phyloP scores from a whole-genome alignment of 202 grass and related monocot genomes.

The Brachypodium distachyon region DNA sequence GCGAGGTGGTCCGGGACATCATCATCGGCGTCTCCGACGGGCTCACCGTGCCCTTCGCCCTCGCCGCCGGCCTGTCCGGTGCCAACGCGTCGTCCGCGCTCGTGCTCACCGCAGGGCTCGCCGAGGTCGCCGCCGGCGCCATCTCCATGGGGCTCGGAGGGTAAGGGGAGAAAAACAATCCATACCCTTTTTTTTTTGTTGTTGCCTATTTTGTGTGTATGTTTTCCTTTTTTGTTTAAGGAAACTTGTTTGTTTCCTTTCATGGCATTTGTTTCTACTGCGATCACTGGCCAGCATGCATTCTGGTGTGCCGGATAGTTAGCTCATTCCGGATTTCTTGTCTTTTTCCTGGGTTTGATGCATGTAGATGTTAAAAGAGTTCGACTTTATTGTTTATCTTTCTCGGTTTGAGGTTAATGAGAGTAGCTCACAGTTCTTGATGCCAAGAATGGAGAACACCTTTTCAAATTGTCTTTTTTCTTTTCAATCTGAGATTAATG shows the following conservation, averaged over 20 bases:
- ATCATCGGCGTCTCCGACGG: slow-evolving; percentile 98
- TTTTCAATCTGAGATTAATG: no score
- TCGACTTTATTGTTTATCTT: not conserved
- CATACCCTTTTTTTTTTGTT: no score
- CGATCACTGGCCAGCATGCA: not conserved
- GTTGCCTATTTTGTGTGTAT: not conserved
- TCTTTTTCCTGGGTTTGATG: not conserved
- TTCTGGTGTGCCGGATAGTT: not conserved
- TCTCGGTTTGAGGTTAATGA: not conserved
- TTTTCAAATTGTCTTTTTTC: no score
- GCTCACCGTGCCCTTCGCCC: slow-evolving; percentile 94
- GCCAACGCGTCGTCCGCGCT: slow-evolving; percentile 71
- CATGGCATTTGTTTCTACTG: not conserved
- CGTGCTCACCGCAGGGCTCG: slow-evolving; percentile 84
- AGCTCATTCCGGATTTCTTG: not conserved
- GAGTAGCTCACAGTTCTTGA: not conserved
- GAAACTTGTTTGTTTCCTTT: not conserved
- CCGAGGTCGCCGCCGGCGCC: slow-evolving; percentile 91
- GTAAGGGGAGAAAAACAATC: slow-evolving; percentile 13
- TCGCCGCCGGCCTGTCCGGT: slow-evolving; percentile 82
- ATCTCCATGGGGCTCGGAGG: slow-evolving; percentile 99
- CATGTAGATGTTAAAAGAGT: not conserved
- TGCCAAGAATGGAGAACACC: not conserved
- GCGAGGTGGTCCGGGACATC: slow-evolving; percentile 85
- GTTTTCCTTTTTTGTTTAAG: not conserved